phyloP scores from a whole-genome alignment of 2,329 filamentous ascomycete species.

The Aquanectria penicillioides region DNA sequence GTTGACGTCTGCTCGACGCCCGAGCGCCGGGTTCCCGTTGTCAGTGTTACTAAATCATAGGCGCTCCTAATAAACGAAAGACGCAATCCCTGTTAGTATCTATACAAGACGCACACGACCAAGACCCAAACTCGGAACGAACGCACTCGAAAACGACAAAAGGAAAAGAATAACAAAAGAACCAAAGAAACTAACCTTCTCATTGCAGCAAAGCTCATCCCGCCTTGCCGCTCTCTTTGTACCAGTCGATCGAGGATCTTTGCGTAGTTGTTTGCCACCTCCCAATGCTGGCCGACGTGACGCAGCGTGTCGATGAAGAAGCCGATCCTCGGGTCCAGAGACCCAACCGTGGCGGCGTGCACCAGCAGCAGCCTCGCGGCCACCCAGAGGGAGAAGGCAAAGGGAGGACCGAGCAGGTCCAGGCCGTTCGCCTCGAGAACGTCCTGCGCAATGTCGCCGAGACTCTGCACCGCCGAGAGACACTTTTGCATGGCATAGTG shows the following conservation, averaged over 20 bases:
- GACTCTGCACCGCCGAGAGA: conserved; percentile 54
- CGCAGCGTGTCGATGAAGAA: conserved; percentile 56
- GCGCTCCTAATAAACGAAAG: conserved; percentile 53
- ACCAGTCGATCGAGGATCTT: conserved; percentile 53
- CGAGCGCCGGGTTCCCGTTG: conserved; percentile 48
- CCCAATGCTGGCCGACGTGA: conserved; percentile 55
- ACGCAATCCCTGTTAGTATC: conserved; percentile 16
- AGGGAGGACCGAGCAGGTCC: conserved; percentile 54
- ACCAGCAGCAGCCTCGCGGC: conserved; percentile 53
- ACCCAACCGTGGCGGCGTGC: conserved; percentile 52
- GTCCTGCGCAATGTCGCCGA: conserved; percentile 55
- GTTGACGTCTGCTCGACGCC: conserved; percentile 52
- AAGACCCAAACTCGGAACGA: no score
- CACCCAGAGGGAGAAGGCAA: conserved; percentile 57
- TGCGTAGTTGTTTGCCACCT: conserved; percentile 55
- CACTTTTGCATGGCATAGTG: conserved; percentile 58
- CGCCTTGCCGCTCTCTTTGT: conserved; percentile 48
- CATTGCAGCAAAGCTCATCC: conserved; percentile 51
- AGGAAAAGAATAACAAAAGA: background rate
- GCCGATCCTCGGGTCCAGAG: conserved; percentile 51
- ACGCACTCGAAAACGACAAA: no score
- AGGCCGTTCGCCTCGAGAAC: conserved; percentile 55
- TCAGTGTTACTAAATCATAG: conserved; percentile 51
- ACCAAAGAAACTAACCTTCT: conserved; percentile 45
- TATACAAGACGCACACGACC: background rate